Percentiles rank a stretch among this genome's conserved stretches.
These are phyloP conservation scores for Arctium minus DNA, from an alignment of 129 eudicot genomes.

Conservation along the genomic window DNA sequence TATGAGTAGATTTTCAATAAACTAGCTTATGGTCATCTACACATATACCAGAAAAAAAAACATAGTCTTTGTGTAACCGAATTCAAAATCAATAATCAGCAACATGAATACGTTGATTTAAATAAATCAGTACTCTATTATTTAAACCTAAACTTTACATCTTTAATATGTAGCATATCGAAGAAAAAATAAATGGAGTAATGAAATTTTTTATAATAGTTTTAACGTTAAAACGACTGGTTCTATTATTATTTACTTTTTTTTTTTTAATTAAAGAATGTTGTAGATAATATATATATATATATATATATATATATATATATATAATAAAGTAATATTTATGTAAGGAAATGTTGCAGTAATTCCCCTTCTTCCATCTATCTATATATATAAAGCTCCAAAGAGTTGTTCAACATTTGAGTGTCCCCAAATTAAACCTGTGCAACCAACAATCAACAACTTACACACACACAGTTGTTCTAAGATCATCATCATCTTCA, in stretches of 20 bases:
- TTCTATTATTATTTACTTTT: too few species aligned
- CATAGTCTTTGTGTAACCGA: too few species aligned
- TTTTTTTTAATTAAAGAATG: background rate
- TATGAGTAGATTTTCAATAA: too few species aligned
- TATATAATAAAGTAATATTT: background rate
- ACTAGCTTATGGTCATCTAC: too few species aligned
- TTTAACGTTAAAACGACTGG: background rate
- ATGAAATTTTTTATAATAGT: too few species aligned
- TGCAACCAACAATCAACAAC: too few species aligned
- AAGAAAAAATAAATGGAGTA: too few species aligned
- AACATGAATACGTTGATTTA: background rate
- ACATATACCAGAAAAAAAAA: too few species aligned
- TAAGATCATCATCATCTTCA: background rate
- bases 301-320: background rate
- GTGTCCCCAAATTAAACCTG: background rate
- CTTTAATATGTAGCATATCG: background rate
- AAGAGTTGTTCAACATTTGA: constrained; percentile 3
- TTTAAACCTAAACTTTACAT: background rate
- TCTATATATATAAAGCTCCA: background rate
- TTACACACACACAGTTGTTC: too few species aligned
- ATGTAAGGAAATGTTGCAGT: background rate
- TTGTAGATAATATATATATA: background rate
- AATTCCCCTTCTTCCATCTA: background rate
- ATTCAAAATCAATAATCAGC: background rate
- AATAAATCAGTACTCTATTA: too few species aligned